phyloP scores from a whole-genome alignment of 208 protist species.

The Ichthyophonus hoferi region DNA sequence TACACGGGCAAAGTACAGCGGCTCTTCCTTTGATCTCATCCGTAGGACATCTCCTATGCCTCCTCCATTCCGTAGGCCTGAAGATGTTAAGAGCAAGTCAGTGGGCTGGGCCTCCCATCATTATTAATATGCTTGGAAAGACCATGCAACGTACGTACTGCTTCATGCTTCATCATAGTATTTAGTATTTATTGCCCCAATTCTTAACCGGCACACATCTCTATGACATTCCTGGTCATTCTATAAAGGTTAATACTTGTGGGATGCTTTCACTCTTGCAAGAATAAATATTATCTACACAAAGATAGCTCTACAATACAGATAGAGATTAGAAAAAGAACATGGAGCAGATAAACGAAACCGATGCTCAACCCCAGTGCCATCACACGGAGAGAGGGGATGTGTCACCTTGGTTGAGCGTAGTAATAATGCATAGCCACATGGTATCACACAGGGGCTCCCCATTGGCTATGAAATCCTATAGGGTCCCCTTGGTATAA shows the following conservation, averaged over 20 bases:
- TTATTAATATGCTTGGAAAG: not conserved
- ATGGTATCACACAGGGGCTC: conserved; percentile 33
- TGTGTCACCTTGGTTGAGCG: conserved; percentile 48
- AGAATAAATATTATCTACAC: too few species aligned
- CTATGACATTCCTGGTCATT: too few species aligned
- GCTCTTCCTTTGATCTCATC: conserved; percentile 26
- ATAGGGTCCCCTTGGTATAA: not conserved
- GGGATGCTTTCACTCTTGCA: too few species aligned
- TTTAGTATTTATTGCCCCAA: not conserved
- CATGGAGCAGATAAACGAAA: too few species aligned
- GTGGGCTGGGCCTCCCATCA: not conserved
- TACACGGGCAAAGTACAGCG: conserved; percentile 41
- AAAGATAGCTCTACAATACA: too few species aligned
- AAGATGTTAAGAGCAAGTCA: not conserved
- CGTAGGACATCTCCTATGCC: conserved; percentile 55
- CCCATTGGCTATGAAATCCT: not conserved
- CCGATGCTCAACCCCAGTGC: too few species aligned
- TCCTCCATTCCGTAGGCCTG: conserved; percentile 52
- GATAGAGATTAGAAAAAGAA: too few species aligned
- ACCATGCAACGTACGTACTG: not conserved
- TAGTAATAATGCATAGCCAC: conserved; percentile 41
- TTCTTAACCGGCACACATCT: not conserved
- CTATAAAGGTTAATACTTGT: too few species aligned
- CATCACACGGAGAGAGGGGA: too few species aligned
- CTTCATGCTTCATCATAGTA: too few species aligned